Evolutionary conservation across 164 flowering plant genomes (phyloP).

Genomic region (Cinnamomum micranthum): DNA sequence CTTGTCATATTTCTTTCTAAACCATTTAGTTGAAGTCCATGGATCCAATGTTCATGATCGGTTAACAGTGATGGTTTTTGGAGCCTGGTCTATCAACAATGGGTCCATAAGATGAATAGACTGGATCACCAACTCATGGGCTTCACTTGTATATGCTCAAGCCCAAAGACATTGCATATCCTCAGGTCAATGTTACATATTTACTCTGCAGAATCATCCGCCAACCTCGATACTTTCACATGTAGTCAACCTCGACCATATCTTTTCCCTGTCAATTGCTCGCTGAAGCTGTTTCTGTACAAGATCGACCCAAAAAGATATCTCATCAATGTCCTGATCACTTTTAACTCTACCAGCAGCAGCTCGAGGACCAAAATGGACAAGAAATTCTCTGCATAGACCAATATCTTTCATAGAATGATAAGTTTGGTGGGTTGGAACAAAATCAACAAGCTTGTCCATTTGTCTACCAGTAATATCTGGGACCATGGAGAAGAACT

Average conservation of each 20-base stretch:
- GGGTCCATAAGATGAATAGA: not conserved
- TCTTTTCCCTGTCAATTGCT: slow-evolving; percentile 85
- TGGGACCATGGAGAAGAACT: slow-evolving; percentile 72
- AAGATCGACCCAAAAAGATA: slow-evolving; percentile 86
- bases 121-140: not conserved
- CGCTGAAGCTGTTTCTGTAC: slow-evolving; percentile 80
- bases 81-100: not conserved
- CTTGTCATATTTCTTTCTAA: not conserved
- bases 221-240: slow-evolving; percentile 92
- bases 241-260: slow-evolving; percentile 97
- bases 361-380: slow-evolving; percentile 93
- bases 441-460: slow-evolving; percentile 79
- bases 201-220: not conserved
- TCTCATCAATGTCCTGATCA: slow-evolving; percentile 67
- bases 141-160: not conserved
- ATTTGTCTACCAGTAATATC: slow-evolving; percentile 85
- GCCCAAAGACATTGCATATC: not conserved
- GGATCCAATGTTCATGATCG: not conserved
- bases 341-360: slow-evolving; percentile 55
- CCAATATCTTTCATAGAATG: slow-evolving; percentile 71
- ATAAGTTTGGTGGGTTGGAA: slow-evolving; percentile 70
- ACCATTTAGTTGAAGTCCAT: not conserved
- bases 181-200: not conserved
- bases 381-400: slow-evolving; percentile 80
- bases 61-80: not conserved